A percentile compares a stretch with the other conserved stretches of the same genome.
These are phyloP conservation scores for Aeschynomene evenia DNA, from an alignment of 306 rosid genomes.

Conservation along the genomic window DNA sequence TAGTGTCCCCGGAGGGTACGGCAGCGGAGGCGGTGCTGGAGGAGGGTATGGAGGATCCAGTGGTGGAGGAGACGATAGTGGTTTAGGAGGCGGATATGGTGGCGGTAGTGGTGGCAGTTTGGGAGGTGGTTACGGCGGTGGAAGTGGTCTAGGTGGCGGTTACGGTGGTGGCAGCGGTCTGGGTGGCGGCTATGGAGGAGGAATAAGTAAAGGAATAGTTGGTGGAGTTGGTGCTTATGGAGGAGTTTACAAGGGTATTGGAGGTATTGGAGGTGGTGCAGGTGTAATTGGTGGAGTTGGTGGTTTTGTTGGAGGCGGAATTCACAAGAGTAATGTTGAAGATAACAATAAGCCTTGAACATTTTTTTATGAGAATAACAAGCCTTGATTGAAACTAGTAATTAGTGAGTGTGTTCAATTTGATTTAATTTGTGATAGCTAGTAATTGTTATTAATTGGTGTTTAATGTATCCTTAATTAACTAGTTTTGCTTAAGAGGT, in stretches of 20 bases:
- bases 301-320: slow-evolving; percentile 7
- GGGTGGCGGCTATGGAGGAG: slow-evolving; percentile 36
- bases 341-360: slow-evolving; percentile 35
- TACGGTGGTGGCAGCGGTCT: slow-evolving; percentile 33
- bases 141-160: slow-evolving; percentile 32
- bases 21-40: slow-evolving; percentile 13
- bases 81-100: slow-evolving; percentile 23
- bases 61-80: slow-evolving; percentile 1
- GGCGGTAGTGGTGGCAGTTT: slow-evolving; percentile 17
- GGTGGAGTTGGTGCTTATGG: slow-evolving; percentile 34
- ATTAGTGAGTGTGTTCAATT: background rate
- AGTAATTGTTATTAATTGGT: background rate
- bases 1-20: slow-evolving; percentile 15
- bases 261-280: slow-evolving; percentile 29
- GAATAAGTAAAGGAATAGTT: slow-evolving; percentile 2
- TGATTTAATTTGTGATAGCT: background rate
- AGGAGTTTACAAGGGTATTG: slow-evolving; percentile 29
- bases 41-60: background rate
- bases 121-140: slow-evolving; percentile 7
- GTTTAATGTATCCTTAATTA: slow-evolving; percentile 1
- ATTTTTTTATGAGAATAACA: no score
- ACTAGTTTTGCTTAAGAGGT: background rate
- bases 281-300: slow-evolving; percentile 34
- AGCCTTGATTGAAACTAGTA: no score
- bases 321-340: slow-evolving; percentile 15